These are phyloP conservation scores for Cryptococcus jaspeensis DNA, from an alignment of 1,284 basidiomycete species.

Conservation along the genomic window DNA sequence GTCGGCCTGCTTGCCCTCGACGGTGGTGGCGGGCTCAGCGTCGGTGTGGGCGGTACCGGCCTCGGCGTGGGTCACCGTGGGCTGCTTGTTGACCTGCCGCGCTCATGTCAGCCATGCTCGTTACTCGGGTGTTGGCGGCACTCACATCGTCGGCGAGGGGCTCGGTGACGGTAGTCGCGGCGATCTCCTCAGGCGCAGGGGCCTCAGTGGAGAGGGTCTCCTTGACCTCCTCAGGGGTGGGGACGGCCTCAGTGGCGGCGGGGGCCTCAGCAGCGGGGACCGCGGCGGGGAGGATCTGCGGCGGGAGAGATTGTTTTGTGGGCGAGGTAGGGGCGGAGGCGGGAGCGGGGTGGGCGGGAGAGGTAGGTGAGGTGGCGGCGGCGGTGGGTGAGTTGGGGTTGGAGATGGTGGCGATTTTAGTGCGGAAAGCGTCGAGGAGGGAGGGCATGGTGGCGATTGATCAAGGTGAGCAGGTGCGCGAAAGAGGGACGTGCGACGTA, in stretches of 20 bases:
- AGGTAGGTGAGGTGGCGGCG: slow-evolving; percentile 9
- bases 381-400: slow-evolving; percentile 46
- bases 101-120: neutral
- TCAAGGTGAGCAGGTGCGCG: slow-evolving; percentile 1
- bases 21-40: slow-evolving; percentile 31
- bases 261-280: slow-evolving; percentile 15
- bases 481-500: slow-evolving; percentile 4
- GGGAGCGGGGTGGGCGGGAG: slow-evolving; percentile 14
- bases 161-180: slow-evolving; percentile 21
- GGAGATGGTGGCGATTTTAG: slow-evolving; percentile 65
- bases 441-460: slow-evolving; percentile 36
- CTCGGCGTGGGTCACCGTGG: slow-evolving; percentile 37
- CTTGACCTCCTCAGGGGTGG: slow-evolving; percentile 27
- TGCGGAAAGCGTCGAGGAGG: slow-evolving; percentile 71
- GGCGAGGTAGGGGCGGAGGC: slow-evolving; percentile 1
- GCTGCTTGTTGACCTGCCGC: slow-evolving; percentile 31
- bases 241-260: slow-evolving; percentile 16
- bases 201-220: slow-evolving; percentile 17
- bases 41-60: slow-evolving; percentile 35
- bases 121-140: neutral
- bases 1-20: slow-evolving; percentile 32
- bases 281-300: slow-evolving; percentile 9
- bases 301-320: slow-evolving; percentile 1
- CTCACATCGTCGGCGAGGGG: slow-evolving; percentile 26
- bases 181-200: slow-evolving; percentile 20